Base-by-base conservation (phyloP, 768 basidiomycete species). In the Russula emetica region DNA sequence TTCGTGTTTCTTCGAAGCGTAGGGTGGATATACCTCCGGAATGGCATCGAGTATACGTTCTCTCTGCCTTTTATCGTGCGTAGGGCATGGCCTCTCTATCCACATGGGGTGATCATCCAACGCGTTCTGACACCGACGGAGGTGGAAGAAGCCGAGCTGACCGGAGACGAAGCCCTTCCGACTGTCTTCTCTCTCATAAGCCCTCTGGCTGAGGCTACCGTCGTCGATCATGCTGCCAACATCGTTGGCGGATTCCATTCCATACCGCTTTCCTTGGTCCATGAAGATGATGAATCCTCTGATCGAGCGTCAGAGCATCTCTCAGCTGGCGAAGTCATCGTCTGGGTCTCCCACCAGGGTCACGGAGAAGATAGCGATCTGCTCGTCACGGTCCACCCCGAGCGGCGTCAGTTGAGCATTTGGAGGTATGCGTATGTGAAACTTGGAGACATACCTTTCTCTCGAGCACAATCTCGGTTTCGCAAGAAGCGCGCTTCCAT, bases 21-120 rank as follows among this genome's bases (percentile, higher is more conserved):
- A 50, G 88, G 84, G 58, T 86, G 82, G 72, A 83, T 92, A 59
- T 90, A 83, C 70, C 75, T 90, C 60, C 76, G 79, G 67, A 87
- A 88, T 65, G 91, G 91, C 5, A 70, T 81, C 38, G 86, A 91
- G 68, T 90, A 86, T 70, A 88, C 88, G 1, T 87, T 92, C 71
- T 83, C 87, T 32, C 75, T 94, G 5, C 92, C 92, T 0, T 94
- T 94, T 70, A 82, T 90, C 62, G 88, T 91, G 3, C 80, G 86
- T 42, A 83, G 79, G 64, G 91, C 88, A 1, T 92, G 90, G 90
- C 84, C 91, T 5, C 75, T 91, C 24, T 79, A 78, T 62, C 92
- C 92, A 1, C 86, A 89, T 66, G 92, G 92, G 1, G 81, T 93
- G 26, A 79, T 93, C 76, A 82, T 94, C 49, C 88, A 93, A 69